phyloP scores from a whole-genome alignment of 108 stramenopile genomes.

The Cyclostephanos invisitatus region DNA sequence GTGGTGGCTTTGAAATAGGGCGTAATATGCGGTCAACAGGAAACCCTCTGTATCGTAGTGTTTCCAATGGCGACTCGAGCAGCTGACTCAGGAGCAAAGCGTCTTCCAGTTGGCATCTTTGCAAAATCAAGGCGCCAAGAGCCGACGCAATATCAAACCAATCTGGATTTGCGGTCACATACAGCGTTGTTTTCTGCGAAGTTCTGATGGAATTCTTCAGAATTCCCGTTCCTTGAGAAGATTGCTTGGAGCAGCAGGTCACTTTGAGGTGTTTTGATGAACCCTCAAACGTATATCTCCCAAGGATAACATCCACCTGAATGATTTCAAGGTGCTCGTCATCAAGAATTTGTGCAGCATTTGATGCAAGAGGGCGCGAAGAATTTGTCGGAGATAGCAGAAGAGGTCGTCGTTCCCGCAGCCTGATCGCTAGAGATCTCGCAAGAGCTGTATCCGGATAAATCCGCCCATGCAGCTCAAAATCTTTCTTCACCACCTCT shows the following conservation, averaged over 20 bases:
- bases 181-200: conserved; percentile 42
- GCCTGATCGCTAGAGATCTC: conserved; percentile 50
- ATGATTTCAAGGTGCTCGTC: conserved; percentile 47
- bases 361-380: conserved; percentile 61
- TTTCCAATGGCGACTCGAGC: conserved; percentile 72
- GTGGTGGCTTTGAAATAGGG: conserved; percentile 40
- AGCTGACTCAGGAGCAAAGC: conserved; percentile 73
- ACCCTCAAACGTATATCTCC: conserved; percentile 61
- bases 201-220: neutral
- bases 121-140: conserved; percentile 69
- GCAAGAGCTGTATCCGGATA: conserved; percentile 44
- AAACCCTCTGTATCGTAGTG: conserved; percentile 69
- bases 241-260: conserved; percentile 58
- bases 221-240: no score
- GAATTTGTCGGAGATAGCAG: conserved; percentile 70
- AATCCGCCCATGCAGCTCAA: conserved; percentile 55
- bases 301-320: conserved; percentile 56
- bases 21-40: conserved; percentile 75
- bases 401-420: conserved; percentile 67
- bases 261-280: conserved; percentile 50
- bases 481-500: conserved; percentile 62
- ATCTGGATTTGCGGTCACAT: conserved; percentile 62
- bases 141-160: conserved; percentile 80
- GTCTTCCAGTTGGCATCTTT: conserved; percentile 77
- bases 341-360: conserved; percentile 58